Percentiles rank a stretch among this genome's conserved stretches.
phyloP scores from a whole-genome alignment of 75 land plant genomes.

The Pinus albicaulis region DNA sequence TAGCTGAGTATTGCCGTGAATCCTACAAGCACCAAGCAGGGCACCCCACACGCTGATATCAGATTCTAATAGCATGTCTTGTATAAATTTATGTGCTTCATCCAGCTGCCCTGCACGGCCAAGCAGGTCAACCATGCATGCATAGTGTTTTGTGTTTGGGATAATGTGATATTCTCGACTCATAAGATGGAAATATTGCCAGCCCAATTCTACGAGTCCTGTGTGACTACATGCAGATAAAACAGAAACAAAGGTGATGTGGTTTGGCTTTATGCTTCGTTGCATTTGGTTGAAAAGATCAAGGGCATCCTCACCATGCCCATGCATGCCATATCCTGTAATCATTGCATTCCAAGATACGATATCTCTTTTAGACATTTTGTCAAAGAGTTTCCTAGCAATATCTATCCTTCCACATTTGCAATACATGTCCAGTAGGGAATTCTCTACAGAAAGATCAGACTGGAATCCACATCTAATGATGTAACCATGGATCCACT shows the following conservation, averaged over 20 bases:
- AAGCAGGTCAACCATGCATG: conserved; percentile 38
- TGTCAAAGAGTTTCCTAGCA: conserved; percentile 13
- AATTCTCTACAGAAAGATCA: background rate
- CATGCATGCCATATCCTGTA: conserved; percentile 9
- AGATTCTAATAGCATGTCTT: conserved; percentile 41
- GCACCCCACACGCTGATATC: conserved; percentile 30
- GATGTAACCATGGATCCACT: conserved; percentile 2
- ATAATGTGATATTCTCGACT: conserved; percentile 9
- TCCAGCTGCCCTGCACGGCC: conserved; percentile 36
- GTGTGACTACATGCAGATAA: conserved; percentile 21
- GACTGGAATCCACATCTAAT: background rate
- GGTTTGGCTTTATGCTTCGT: conserved; percentile 8
- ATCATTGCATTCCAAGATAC: conserved; percentile 20
- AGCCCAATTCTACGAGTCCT: conserved; percentile 18
- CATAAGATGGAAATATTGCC: conserved; percentile 30
- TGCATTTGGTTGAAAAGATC: conserved; percentile 14
- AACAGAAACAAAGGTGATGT: background rate
- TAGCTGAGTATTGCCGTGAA: conserved; percentile 27
- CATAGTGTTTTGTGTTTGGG: conserved; percentile 35
- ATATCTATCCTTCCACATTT: conserved; percentile 17
- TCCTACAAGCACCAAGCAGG: conserved; percentile 40
- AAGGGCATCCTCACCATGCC: conserved; percentile 7
- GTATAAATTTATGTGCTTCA: conserved; percentile 36
- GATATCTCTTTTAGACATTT: conserved; percentile 10
- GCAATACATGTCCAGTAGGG: conserved; percentile 8